Evolutionary conservation across 2,329 filamentous ascomycete genomes (phyloP).

Genomic region (Pseudogymnoascus sp.): DNA sequence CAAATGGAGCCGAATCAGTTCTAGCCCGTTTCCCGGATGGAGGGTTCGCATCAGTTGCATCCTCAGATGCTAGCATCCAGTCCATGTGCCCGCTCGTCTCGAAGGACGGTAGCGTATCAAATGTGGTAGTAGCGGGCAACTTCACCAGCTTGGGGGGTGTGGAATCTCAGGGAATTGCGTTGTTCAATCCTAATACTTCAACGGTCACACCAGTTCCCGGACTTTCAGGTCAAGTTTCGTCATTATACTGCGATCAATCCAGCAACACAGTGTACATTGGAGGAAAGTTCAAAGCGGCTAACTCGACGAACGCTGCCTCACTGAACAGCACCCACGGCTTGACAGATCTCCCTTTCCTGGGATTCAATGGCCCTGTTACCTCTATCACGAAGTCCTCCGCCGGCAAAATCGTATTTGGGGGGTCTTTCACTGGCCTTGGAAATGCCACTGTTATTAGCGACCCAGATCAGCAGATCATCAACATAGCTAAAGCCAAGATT

Average conservation of each 20-base stretch:
- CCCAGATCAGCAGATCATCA: conserved; percentile 71
- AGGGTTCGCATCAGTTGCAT: conserved; percentile 63
- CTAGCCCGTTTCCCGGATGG: conserved; percentile 80
- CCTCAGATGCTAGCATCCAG: conserved; percentile 75
- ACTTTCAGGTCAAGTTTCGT: conserved; percentile 72
- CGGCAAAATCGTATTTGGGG: conserved; percentile 86
- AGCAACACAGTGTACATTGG: conserved; percentile 82
- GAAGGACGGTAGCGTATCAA: conserved; percentile 57
- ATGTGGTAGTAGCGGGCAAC: conserved; percentile 83
- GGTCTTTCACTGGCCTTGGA: conserved; percentile 78
- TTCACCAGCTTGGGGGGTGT: conserved; percentile 82
- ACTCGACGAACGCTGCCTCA: conserved; percentile 83
- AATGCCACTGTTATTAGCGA: conserved; percentile 63
- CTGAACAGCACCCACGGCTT: conserved; percentile 65
- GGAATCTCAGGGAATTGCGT: conserved; percentile 68
- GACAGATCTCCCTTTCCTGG: conserved; percentile 78
- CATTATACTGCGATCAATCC: conserved; percentile 72
- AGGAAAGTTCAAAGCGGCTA: conserved; percentile 69
- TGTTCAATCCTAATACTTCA: conserved; percentile 68
- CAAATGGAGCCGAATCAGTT: conserved; percentile 74
- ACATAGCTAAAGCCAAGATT: conserved; percentile 71
- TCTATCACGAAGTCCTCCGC: conserved; percentile 74
- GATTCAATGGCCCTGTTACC: conserved; percentile 87
- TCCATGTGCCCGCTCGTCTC: conserved; percentile 76
- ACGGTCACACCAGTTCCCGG: conserved; percentile 68